Percentiles rank a stretch among this genome's conserved stretches.
Evolutionary conservation across 1,284 basidiomycete genomes (phyloP).

Genomic region (Ganoderma lucidum): DNA sequence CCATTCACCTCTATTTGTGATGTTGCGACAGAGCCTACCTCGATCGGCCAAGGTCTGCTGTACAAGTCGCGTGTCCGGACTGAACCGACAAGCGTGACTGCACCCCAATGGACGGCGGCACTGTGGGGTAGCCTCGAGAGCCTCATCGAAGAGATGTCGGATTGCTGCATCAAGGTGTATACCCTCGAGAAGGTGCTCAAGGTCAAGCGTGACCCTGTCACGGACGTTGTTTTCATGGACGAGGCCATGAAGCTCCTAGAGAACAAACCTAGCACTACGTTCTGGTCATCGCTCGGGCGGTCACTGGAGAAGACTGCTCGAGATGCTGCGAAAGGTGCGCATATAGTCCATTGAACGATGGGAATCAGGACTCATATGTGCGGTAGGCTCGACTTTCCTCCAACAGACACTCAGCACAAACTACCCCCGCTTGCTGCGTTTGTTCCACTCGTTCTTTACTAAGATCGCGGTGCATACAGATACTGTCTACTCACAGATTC

Average conservation of each 20-base stretch:
- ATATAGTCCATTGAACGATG: conserved; percentile 5
- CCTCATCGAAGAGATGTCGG: conserved; percentile 89
- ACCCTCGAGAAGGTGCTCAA: conserved; percentile 93
- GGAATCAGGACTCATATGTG: neutral
- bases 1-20: neutral
- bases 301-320: conserved; percentile 83
- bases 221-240: conserved; percentile 85
- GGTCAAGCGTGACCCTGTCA: conserved; percentile 84
- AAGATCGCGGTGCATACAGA: conserved; percentile 96
- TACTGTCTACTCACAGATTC: conserved; percentile 82
- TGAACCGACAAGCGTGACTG: conserved; percentile 85
- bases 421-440: conserved; percentile 86
- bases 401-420: conserved; percentile 87
- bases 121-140: conserved; percentile 86
- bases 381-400: conserved; percentile 79
- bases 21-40: conserved; percentile 46
- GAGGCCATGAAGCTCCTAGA: conserved; percentile 92
- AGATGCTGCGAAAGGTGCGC: conserved; percentile 76
- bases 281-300: conserved; percentile 87
- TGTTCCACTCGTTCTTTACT: conserved; percentile 96
- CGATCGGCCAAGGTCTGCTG: conserved; percentile 51
- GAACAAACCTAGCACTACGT: conserved; percentile 88
- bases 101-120: conserved; percentile 82
- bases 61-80: conserved; percentile 86
- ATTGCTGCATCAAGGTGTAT: conserved; percentile 94